These are phyloP conservation scores for Rossbeevera mucosa DNA, from an alignment of 768 basidiomycete genomes.

Conservation along the genomic window DNA sequence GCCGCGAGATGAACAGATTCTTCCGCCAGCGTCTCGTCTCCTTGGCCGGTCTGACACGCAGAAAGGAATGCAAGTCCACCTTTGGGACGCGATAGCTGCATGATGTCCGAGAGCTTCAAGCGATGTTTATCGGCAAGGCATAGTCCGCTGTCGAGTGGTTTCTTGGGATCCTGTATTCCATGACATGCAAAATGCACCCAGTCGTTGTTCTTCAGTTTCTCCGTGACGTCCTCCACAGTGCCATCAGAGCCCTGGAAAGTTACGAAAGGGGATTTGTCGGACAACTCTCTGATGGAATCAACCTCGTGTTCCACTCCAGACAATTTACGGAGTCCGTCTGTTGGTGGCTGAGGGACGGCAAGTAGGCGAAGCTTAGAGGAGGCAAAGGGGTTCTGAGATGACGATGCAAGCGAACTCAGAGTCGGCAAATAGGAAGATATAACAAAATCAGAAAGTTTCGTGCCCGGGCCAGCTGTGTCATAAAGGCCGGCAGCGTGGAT, in stretches of 20 bases:
- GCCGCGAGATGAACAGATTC: not conserved
- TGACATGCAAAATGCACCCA: not conserved
- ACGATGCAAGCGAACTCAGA: not conserved
- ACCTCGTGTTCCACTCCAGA: not conserved
- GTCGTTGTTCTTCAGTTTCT: not conserved
- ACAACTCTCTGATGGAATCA: not conserved
- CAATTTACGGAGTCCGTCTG: not conserved
- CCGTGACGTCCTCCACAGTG: not conserved
- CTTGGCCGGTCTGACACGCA: not conserved
- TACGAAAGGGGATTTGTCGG: not conserved
- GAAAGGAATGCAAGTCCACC: not conserved
- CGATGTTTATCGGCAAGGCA: not conserved
- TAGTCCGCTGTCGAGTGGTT: not conserved
- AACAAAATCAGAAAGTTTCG: not conserved
- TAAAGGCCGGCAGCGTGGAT: not conserved
- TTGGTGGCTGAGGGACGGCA: not conserved
- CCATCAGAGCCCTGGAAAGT: not conserved
- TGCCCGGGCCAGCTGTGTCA: not conserved
- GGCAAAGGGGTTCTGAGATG: rapidly evolving
- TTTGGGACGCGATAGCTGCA: not conserved
- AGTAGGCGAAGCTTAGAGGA: not conserved
- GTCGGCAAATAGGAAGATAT: not conserved
- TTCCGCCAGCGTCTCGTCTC: not conserved
- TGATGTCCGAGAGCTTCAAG: not conserved
- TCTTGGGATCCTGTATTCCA: not conserved